phyloP scores from a whole-genome alignment of 805 yeast genomes.

The Candida ficus region DNA sequence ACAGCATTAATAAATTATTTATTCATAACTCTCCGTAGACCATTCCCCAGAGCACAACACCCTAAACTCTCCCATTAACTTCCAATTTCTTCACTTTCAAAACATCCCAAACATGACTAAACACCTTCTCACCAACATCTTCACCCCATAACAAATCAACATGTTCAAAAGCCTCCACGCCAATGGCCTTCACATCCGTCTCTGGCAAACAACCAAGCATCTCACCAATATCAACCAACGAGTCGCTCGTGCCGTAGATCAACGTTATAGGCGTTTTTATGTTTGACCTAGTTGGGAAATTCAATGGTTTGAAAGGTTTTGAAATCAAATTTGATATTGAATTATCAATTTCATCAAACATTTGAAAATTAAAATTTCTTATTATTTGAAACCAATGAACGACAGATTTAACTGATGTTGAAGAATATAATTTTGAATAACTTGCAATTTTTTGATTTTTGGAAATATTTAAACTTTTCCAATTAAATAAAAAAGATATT shows the following conservation, averaged over 20 bases:
- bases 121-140: conserved; percentile 46
- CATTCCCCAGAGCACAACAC: no score
- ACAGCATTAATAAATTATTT: no score
- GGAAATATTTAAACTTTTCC: conserved; percentile 65
- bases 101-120: conserved; percentile 14
- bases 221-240: conserved; percentile 79
- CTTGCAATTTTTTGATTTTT: conserved; percentile 62
- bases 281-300: conserved; percentile 56
- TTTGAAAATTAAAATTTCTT: conserved; percentile 45
- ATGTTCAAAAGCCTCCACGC: conserved; percentile 76
- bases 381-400: conserved; percentile 88
- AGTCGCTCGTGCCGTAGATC: conserved; percentile 75
- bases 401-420: conserved; percentile 75
- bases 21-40: no score
- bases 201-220: conserved; percentile 66
- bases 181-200: conserved; percentile 42
- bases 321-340: conserved; percentile 33
- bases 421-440: conserved; percentile 77
- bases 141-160: conserved; percentile 87
- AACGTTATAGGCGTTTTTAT: conserved; percentile 69
- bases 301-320: conserved; percentile 30
- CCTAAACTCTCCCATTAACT: no score
- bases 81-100: not conserved
- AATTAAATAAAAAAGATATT: conserved; percentile 56
- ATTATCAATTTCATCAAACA: conserved; percentile 18